Percentiles rank a stretch among this genome's conserved stretches.
phyloP scores from a whole-genome alignment of 1,284 basidiomycete genomes.

The Fistulina hepatica region DNA sequence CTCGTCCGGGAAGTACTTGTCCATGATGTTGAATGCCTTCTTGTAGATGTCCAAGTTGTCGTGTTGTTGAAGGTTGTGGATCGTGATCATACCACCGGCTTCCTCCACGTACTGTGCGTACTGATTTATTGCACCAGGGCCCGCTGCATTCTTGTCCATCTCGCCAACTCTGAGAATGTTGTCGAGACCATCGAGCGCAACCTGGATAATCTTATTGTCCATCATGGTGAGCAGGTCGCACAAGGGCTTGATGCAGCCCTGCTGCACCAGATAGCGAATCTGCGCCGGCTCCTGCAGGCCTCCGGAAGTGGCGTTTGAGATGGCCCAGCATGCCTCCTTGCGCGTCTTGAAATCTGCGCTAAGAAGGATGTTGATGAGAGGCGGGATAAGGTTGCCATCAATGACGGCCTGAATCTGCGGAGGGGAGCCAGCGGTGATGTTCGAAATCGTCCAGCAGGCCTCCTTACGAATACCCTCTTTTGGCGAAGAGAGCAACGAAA shows the following conservation, averaged over 20 bases:
- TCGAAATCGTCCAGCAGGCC: slow-evolving; percentile 99
- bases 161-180: slow-evolving; percentile 99
- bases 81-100: slow-evolving; percentile 96
- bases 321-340: slow-evolving; percentile 99
- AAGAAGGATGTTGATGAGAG: slow-evolving; percentile 95
- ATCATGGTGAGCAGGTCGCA: slow-evolving; percentile 95
- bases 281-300: slow-evolving; percentile 95
- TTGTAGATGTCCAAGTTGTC: slow-evolving; percentile 99
- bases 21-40: slow-evolving; percentile 99
- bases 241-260: slow-evolving; percentile 98
- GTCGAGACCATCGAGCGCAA: slow-evolving; percentile 93
- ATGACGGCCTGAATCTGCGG: slow-evolving; percentile 91
- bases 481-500: slow-evolving; percentile 85
- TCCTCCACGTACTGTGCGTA: slow-evolving; percentile 96
- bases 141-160: slow-evolving; percentile 81
- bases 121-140: slow-evolving; percentile 81
- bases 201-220: slow-evolving; percentile 99
- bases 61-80: slow-evolving; percentile 98
- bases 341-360: slow-evolving; percentile 99
- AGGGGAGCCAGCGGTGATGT: slow-evolving; percentile 95
- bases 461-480: slow-evolving; percentile 96
- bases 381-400: slow-evolving; percentile 89
- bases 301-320: slow-evolving; percentile 97
- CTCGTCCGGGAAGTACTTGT: slow-evolving; percentile 87
- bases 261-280: slow-evolving; percentile 95